These are phyloP conservation scores for Thermothelomyces thermophilus DNA, from an alignment of 2,329 filamentous ascomycete species.

Conservation along the genomic window DNA sequence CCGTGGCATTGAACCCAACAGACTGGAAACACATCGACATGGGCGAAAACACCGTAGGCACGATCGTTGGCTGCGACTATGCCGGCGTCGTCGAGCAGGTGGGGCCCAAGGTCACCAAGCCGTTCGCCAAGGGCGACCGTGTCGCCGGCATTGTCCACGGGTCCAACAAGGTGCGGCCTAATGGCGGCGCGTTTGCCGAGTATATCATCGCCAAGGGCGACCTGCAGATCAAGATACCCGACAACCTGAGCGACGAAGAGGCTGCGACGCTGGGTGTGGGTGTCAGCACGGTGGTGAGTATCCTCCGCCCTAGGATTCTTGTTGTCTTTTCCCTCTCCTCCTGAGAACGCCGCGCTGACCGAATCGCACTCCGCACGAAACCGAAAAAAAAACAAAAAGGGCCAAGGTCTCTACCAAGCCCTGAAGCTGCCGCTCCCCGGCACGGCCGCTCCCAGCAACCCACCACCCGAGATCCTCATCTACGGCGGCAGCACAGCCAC, in stretches of 20 bases:
- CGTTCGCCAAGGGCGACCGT: slow-evolving; percentile 42
- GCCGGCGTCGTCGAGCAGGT: slow-evolving; percentile 42
- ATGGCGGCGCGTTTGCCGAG: slow-evolving; percentile 40
- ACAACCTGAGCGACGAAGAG: slow-evolving; percentile 40
- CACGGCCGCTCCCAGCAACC: slow-evolving; percentile 30
- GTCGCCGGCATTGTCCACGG: slow-evolving; percentile 38
- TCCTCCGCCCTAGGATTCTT: no score
- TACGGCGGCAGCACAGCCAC: slow-evolving; percentile 49
- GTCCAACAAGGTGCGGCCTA: slow-evolving; percentile 31
- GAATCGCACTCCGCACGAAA: no score
- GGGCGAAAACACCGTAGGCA: neutral
- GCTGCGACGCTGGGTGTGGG: slow-evolving; percentile 39
- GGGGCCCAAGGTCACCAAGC: slow-evolving; percentile 36
- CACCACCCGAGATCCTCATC: slow-evolving; percentile 31
- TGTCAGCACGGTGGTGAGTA: slow-evolving; percentile 34
- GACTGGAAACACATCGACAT: slow-evolving; percentile 26
- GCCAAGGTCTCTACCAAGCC: slow-evolving; percentile 42
- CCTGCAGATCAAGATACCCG: slow-evolving; percentile 39
- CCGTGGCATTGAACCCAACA: slow-evolving; percentile 29
- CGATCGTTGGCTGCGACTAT: slow-evolving; percentile 38
- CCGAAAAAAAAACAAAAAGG: no score
- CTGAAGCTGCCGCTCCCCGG: slow-evolving; percentile 34
- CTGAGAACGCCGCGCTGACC: no score
- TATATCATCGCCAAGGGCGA: slow-evolving; percentile 35
- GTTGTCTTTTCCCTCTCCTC: neutral